A percentile compares a stretch with the other conserved stretches of the same genome.
phyloP scores from a whole-genome alignment of 352 stramenopile genomes.

The Pythium brachiatum region DNA sequence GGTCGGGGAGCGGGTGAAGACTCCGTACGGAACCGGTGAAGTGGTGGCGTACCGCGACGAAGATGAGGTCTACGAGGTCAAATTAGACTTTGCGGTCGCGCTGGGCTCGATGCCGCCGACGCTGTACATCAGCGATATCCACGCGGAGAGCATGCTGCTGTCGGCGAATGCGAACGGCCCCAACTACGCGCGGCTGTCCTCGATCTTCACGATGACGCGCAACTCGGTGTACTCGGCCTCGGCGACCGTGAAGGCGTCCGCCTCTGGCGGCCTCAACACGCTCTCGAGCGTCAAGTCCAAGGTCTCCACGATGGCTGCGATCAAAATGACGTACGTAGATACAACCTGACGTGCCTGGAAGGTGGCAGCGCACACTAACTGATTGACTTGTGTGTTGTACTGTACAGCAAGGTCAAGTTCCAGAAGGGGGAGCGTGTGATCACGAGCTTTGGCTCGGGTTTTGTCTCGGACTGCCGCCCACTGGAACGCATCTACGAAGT shows the following conservation, averaged over 20 bases:
- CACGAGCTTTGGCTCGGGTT: constrained; percentile 77
- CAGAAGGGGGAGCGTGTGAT: constrained; percentile 77
- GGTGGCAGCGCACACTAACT: constrained; percentile 1
- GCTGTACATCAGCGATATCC: constrained; percentile 29
- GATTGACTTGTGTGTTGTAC: neutral
- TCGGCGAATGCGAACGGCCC: constrained; percentile 24
- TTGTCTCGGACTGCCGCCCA: constrained; percentile 52
- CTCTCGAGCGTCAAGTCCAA: constrained; percentile 67
- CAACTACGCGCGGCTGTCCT: constrained; percentile 57
- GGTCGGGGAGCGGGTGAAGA: constrained; percentile 28
- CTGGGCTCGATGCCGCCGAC: constrained; percentile 13
- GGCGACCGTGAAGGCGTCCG: constrained; percentile 61
- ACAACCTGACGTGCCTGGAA: no score
- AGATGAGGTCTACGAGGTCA: constrained; percentile 34
- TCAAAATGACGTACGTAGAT: constrained; percentile 63
- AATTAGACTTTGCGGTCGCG: constrained; percentile 18
- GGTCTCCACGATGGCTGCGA: constrained; percentile 66
- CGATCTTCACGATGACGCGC: constrained; percentile 67
- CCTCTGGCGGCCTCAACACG: constrained; percentile 45
- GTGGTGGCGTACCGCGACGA: constrained; percentile 28
- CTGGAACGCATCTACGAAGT: constrained; percentile 79
- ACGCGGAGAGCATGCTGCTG: constrained; percentile 31
- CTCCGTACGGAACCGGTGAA: constrained; percentile 29
- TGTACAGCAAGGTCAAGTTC: constrained; percentile 61
- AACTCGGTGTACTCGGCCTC: constrained; percentile 69